Evolutionary conservation across 1,284 basidiomycete genomes (phyloP).

Genomic region (Malassezia globosa): DNA sequence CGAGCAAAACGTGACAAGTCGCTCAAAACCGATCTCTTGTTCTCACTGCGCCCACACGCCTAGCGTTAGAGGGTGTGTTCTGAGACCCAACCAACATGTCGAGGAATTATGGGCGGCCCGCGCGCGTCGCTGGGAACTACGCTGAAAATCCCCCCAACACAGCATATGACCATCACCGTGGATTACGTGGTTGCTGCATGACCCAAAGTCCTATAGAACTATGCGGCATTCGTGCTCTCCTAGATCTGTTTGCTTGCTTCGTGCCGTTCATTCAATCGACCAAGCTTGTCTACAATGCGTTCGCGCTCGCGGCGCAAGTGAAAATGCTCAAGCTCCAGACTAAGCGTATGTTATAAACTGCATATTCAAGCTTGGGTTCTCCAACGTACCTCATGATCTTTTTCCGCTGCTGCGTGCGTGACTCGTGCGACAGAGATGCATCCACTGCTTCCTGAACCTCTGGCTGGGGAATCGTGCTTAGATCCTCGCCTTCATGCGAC

Average conservation of each 20-base stretch:
- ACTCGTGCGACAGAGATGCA: neutral
- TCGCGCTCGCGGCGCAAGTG: conserved; percentile 26
- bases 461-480: neutral
- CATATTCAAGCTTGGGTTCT: neutral
- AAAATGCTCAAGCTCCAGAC: conserved; percentile 13
- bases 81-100: too few relatives aligned
- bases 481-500: conserved; percentile 7
- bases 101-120: conserved; percentile 11
- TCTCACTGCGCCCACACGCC: too few relatives aligned
- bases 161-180: too few relatives aligned
- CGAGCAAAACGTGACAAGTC: too few relatives aligned
- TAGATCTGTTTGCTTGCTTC: too few relatives aligned
- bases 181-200: too few relatives aligned
- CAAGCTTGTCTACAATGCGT: conserved; percentile 24
- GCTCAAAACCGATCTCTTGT: neutral
- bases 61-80: too few relatives aligned
- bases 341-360: too few relatives aligned
- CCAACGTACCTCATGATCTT: conserved; percentile 7
- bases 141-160: too few relatives aligned
- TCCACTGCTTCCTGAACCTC: neutral
- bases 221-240: too few relatives aligned
- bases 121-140: neutral
- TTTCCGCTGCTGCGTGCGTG: neutral
- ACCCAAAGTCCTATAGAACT: too few relatives aligned
- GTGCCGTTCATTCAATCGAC: conserved; percentile 12